Evolutionary conservation across 2,329 filamentous ascomycete genomes (phyloP).

Genomic region (Sarocladium oryzae): DNA sequence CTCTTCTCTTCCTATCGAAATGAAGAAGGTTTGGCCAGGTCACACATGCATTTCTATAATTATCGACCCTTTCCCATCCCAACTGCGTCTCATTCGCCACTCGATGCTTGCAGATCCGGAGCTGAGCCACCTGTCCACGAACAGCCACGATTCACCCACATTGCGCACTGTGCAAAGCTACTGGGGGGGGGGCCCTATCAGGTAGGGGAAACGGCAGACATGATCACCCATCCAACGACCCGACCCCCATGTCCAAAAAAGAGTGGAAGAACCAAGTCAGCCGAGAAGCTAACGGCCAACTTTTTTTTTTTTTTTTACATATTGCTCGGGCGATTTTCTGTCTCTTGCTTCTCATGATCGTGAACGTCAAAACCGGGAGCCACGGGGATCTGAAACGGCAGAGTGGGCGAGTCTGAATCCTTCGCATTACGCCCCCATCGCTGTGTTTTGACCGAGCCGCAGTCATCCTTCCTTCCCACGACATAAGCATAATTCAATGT

Average conservation of each 20-base stretch:
- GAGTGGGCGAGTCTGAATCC: not conserved
- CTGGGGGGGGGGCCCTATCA: too few relatives aligned
- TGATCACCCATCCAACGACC: too few relatives aligned
- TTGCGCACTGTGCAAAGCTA: not conserved
- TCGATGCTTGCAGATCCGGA: not conserved
- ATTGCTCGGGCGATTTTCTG: too few relatives aligned
- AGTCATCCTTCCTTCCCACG: too few relatives aligned
- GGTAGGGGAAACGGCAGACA: too few relatives aligned
- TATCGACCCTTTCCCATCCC: not conserved
- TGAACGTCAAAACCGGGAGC: too few relatives aligned
- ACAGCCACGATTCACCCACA: too few relatives aligned
- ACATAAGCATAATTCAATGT: not conserved
- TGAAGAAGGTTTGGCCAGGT: too few relatives aligned
- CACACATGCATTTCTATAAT: not conserved
- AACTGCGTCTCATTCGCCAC: not conserved
- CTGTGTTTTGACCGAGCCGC: too few relatives aligned
- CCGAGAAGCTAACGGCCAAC: not conserved
- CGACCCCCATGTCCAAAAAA: not conserved
- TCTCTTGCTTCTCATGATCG: too few relatives aligned
- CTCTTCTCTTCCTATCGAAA: not conserved
- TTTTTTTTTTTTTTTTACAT: too few relatives aligned
- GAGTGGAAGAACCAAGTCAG: not conserved
- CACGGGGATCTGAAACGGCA: constrained; percentile 2
- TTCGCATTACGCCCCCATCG: not conserved
- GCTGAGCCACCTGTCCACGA: constrained; percentile 1